Evolutionary conservation across 352 stramenopile species (phyloP).

Genomic region (Phytophthora sp.): DNA sequence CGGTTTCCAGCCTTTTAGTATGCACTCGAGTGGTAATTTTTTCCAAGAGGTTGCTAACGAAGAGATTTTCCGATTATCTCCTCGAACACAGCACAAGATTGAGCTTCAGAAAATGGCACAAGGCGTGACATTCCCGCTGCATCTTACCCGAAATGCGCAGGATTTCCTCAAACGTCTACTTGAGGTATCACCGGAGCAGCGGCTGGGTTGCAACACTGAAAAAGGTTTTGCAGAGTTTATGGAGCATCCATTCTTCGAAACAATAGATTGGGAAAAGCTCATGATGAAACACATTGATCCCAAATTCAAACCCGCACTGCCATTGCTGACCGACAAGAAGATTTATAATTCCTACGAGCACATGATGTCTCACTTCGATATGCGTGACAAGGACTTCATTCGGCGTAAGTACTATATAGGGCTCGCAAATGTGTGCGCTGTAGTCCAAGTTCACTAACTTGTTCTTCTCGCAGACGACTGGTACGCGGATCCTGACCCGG

Average conservation of each 20-base stretch:
- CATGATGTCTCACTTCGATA: constrained; percentile 90
- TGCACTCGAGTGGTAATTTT: constrained; percentile 73
- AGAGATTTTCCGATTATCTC: constrained; percentile 75
- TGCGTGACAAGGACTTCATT: constrained; percentile 85
- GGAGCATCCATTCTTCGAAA: constrained; percentile 89
- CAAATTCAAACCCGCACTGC: constrained; percentile 74
- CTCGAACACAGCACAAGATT: constrained; percentile 78
- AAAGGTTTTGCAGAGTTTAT: constrained; percentile 90
- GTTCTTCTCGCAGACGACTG: constrained; percentile 59
- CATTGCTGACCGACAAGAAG: constrained; percentile 76
- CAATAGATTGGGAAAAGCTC: constrained; percentile 85
- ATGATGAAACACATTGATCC: constrained; percentile 90
- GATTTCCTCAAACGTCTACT: constrained; percentile 86
- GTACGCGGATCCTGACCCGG: constrained; percentile 72
- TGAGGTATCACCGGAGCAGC: constrained; percentile 74
- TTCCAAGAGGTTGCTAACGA: constrained; percentile 84
- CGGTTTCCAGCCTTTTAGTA: constrained; percentile 84
- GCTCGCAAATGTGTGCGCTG: neutral
- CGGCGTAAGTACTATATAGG: constrained; percentile 59
- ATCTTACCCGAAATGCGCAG: constrained; percentile 65
- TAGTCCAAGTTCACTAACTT: constrained; percentile 2
- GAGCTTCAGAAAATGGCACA: constrained; percentile 85
- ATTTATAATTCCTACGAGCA: constrained; percentile 88
- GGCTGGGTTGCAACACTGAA: constrained; percentile 73
- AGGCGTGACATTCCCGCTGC: constrained; percentile 62